phyloP scores from a whole-genome alignment of 2,329 filamentous ascomycete species.

The Diplocarpon rosae region DNA sequence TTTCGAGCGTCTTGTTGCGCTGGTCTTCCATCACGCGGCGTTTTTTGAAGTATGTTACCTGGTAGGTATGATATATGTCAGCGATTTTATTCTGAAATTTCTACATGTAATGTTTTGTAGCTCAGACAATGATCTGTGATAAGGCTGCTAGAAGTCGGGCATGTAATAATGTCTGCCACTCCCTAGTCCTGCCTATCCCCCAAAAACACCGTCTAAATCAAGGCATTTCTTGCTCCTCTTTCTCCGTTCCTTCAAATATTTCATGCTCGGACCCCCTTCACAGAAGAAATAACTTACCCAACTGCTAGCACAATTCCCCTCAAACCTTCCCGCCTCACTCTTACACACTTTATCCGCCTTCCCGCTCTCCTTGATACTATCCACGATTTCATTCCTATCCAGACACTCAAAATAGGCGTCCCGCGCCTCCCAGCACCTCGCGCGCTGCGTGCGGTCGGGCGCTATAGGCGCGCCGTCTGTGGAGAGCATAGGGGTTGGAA shows the following conservation, averaged over 20 bases:
- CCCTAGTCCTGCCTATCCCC: neutral
- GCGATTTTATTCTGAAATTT: too few species aligned
- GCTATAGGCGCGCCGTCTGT: conserved; percentile 57
- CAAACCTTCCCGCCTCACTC: conserved; percentile 54
- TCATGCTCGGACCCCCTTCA: neutral
- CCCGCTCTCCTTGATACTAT: conserved; percentile 50
- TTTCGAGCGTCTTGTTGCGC: conserved; percentile 67
- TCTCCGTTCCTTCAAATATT: neutral
- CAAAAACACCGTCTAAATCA: neutral
- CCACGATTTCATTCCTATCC: conserved; percentile 70
- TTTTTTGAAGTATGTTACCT: conserved; percentile 90
- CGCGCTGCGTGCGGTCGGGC: conserved; percentile 73
- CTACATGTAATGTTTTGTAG: too few species aligned
- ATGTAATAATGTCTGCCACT: too few species aligned
- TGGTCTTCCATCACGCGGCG: conserved; percentile 86
- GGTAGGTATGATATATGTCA: neutral
- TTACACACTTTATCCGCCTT: conserved; percentile 47
- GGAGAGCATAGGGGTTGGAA: conserved; percentile 34
- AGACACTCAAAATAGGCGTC: conserved; percentile 85
- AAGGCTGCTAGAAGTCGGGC: too few species aligned
- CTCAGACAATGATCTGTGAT: too few species aligned
- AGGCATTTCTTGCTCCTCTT: too few species aligned
- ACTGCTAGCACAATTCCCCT: conserved; percentile 74
- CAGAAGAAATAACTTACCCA: conserved; percentile 47
- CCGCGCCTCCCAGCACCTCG: conserved; percentile 79